phyloP scores from a whole-genome alignment of 2,329 filamentous ascomycete species.

The Chaetomiaceae sp. region DNA sequence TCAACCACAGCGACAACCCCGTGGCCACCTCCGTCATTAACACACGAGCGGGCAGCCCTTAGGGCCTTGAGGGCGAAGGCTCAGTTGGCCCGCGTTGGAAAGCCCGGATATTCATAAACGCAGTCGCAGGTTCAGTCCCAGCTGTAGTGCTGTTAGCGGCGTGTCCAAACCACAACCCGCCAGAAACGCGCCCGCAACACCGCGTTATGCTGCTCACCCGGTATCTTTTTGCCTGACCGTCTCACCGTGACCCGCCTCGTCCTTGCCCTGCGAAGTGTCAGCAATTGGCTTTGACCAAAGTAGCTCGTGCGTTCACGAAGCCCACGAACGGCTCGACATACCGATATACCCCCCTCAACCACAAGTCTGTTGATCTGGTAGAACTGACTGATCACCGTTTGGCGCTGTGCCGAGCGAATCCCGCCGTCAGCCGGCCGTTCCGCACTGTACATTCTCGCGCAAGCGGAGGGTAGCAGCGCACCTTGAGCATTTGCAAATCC shows the following conservation, averaged over 20 bases:
- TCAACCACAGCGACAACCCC: no score
- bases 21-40: no score
- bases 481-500: constrained; percentile 87
- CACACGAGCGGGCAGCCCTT: no score
- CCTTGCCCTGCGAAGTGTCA: constrained; percentile 52
- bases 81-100: no score
- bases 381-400: constrained; percentile 92
- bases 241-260: constrained; percentile 58
- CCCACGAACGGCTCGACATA: constrained; percentile 37
- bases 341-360: constrained; percentile 78
- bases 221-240: constrained; percentile 73
- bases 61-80: no score
- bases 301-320: no score
- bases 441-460: neutral
- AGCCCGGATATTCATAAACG: no score
- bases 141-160: constrained; percentile 4
- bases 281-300: neutral
- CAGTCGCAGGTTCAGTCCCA: constrained; percentile 15
- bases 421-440: neutral
- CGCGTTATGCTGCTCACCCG: constrained; percentile 52
- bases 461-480: constrained; percentile 33
- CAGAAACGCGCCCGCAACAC: no score
- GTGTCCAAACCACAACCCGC: neutral
- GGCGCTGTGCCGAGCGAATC: constrained; percentile 55
- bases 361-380: constrained; percentile 88